Percentiles rank a stretch among this genome's conserved stretches.
These are phyloP conservation scores for Rhizodiscina lignyota DNA, from an alignment of 495 filamentous ascomycete genomes.

Conservation along the genomic window DNA sequence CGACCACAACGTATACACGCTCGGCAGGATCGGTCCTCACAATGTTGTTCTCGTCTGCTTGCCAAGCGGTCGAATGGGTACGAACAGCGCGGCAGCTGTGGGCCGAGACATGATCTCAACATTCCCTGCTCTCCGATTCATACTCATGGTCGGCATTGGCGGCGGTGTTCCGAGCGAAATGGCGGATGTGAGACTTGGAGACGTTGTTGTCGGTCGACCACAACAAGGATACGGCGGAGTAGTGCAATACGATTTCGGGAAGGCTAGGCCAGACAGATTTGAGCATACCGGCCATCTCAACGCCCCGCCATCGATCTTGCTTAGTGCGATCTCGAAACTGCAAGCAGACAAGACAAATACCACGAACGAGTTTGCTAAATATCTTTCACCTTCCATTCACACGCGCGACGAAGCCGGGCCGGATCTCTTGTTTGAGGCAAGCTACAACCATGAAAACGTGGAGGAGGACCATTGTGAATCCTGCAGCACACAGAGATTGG, in stretches of 20 bases:
- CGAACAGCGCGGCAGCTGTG: slow-evolving; percentile 14
- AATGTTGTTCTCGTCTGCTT: slow-evolving; percentile 21
- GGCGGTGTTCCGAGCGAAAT: slow-evolving; percentile 22
- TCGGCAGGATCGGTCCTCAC: slow-evolving; percentile 7
- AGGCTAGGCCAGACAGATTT: slow-evolving; percentile 6
- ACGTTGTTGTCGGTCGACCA: slow-evolving; percentile 25
- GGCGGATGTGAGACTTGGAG: slow-evolving; percentile 27
- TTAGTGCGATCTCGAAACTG: slow-evolving; percentile 8
- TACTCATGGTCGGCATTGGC: slow-evolving; percentile 32
- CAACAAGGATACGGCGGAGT: slow-evolving; percentile 14
- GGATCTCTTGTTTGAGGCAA: slow-evolving; percentile 11
- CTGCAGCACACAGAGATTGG: slow-evolving; percentile 5
- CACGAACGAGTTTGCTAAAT: slow-evolving; percentile 1
- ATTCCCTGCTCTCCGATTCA: slow-evolving; percentile 25
- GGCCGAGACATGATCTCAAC: slow-evolving; percentile 21
- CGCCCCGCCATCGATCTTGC: slow-evolving; percentile 13
- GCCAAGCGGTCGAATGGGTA: slow-evolving; percentile 25
- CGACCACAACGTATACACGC: slow-evolving; percentile 8
- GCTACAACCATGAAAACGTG: slow-evolving; percentile 7
- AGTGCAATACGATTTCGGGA: slow-evolving; percentile 23
- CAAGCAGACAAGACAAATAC: slow-evolving; percentile 9
- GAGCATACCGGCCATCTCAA: slow-evolving; percentile 13
- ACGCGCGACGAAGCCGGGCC: slow-evolving; percentile 2
- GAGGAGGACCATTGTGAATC: slow-evolving; percentile 4
- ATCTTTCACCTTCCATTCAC: slow-evolving; percentile 4